These are phyloP conservation scores for Leptographium lundbergii DNA, from an alignment of 2,329 filamentous ascomycete genomes.

Conservation along the genomic window DNA sequence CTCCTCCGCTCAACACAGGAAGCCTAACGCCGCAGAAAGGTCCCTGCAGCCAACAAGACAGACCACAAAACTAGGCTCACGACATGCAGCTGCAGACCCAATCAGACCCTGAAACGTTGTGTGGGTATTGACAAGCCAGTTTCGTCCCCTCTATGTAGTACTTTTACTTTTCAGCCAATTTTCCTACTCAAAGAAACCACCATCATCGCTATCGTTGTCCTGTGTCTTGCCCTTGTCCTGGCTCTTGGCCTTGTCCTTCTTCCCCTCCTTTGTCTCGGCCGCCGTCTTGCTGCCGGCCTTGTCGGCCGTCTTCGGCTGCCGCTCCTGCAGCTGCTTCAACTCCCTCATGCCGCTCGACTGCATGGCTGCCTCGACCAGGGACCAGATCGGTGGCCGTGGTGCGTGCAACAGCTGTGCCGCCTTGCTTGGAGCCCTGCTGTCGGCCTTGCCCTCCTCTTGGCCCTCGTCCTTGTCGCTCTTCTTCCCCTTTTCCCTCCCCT, in stretches of 20 bases:
- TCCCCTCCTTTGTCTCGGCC: not conserved
- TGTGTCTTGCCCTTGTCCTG: not conserved
- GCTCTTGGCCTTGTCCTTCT: not conserved
- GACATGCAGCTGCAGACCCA: too few relatives aligned
- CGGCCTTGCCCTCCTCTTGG: not conserved
- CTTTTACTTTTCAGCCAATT: constrained; percentile 5
- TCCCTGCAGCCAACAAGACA: too few relatives aligned
- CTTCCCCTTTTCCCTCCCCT: constrained; percentile 7
- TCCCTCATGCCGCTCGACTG: constrained; percentile 40
- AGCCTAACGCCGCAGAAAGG: too few relatives aligned
- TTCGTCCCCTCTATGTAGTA: too few relatives aligned
- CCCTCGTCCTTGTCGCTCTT: constrained; percentile 4
- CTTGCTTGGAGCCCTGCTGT: constrained; percentile 24
- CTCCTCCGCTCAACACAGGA: not conserved
- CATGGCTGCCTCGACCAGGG: constrained; percentile 51
- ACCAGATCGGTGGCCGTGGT: constrained; percentile 52
- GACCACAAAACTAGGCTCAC: too few relatives aligned
- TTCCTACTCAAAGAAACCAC: constrained; percentile 41
- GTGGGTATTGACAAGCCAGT: too few relatives aligned
- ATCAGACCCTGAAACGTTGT: too few relatives aligned
- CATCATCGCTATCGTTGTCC: constrained; percentile 21
- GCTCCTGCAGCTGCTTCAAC: constrained; percentile 43
- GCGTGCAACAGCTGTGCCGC: constrained; percentile 30
- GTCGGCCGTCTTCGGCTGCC: constrained; percentile 18
- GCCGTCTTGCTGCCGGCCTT: not conserved